Conservation (phyloP, 192 early-diverging fungal genomes). For the Borealophlyctis nickersoniae region DNA sequence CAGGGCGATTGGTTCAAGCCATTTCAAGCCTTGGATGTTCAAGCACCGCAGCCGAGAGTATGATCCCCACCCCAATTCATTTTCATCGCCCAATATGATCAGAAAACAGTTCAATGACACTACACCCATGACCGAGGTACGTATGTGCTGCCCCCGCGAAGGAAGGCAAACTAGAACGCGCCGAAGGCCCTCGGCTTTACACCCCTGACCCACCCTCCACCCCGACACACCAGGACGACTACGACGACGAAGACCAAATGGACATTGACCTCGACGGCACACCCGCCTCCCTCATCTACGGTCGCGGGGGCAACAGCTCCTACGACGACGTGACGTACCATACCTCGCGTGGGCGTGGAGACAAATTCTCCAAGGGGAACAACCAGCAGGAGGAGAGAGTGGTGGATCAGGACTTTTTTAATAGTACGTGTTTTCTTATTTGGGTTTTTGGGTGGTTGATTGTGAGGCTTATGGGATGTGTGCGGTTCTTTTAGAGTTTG, state of each 20-base stretch:
- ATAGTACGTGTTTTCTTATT: not conserved
- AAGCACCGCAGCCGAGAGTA: too few species aligned
- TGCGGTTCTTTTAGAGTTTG: not conserved
- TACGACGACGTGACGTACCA: too few species aligned
- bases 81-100: too few species aligned
- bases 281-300: not conserved
- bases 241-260: not conserved
- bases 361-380: not conserved
- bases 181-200: too few species aligned
- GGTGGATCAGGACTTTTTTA: not conserved
- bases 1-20: too few species aligned
- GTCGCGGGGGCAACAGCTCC: not conserved
- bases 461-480: not conserved
- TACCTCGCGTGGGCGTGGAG: not conserved
- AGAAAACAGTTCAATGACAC: too few species aligned
- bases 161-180: too few species aligned
- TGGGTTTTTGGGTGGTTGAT: not conserved
- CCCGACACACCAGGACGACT: not conserved
- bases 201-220: not conserved
- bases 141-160: too few species aligned
- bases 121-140: too few species aligned
- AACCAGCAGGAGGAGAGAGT: not conserved
- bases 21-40: too few species aligned
- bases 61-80: too few species aligned
- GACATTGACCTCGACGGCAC: not conserved